A percentile compares a stretch with the other conserved stretches of the same genome.
Conservation (phyloP, 1,284 basidiomycete species). For the Naganishia cerealis region DNA sequence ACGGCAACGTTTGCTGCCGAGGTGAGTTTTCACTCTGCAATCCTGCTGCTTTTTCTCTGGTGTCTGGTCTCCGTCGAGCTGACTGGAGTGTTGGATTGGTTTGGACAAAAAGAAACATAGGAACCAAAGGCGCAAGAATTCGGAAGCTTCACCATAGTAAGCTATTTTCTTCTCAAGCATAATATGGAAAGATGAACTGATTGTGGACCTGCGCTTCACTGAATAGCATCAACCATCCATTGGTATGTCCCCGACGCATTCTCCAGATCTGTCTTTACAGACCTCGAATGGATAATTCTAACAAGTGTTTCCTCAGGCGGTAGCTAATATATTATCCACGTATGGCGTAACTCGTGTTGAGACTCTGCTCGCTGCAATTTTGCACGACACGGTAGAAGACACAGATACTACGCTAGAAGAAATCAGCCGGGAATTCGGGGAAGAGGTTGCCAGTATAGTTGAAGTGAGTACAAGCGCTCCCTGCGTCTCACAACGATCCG, state of each 20-base stretch:
- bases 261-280: neutral
- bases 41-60: neutral
- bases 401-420: slow-evolving; percentile 51
- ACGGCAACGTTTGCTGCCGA: slow-evolving; percentile 53
- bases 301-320: slow-evolving; percentile 39
- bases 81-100: neutral
- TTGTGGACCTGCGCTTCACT: neutral
- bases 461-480: slow-evolving; percentile 37
- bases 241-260: slow-evolving; percentile 37
- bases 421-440: slow-evolving; percentile 48
- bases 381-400: slow-evolving; percentile 56
- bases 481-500: neutral
- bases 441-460: slow-evolving; percentile 51
- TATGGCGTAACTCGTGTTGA: slow-evolving; percentile 49
- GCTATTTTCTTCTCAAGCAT: slow-evolving; percentile 17
- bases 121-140: slow-evolving; percentile 53
- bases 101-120: slow-evolving; percentile 48
- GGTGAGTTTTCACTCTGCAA: slow-evolving; percentile 37
- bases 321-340: slow-evolving; percentile 50
- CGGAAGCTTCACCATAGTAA: slow-evolving; percentile 53
- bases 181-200: neutral
- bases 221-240: slow-evolving; percentile 49
- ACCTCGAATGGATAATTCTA: neutral
- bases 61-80: neutral
- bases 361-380: slow-evolving; percentile 52